These are phyloP conservation scores for Microbotryum intermedium DNA, from an alignment of 1,284 basidiomycete species.

Conservation along the genomic window DNA sequence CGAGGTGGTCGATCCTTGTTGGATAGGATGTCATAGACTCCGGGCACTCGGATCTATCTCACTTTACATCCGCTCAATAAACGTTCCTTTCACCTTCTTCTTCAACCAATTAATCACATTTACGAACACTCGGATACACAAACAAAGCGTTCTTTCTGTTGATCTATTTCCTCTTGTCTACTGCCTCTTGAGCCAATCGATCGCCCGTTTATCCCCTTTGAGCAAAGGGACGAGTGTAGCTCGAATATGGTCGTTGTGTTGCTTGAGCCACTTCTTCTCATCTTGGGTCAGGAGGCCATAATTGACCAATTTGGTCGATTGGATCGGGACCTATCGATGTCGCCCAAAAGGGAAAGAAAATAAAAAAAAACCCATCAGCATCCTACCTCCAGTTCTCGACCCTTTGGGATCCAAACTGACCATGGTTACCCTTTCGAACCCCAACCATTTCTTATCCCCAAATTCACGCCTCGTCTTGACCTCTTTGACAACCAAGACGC, in stretches of 20 bases:
- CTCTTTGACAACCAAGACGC: conserved; percentile 52
- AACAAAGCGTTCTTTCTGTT: not conserved
- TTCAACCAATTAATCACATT: not conserved
- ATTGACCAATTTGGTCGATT: conserved; percentile 35
- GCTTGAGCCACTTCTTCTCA: conserved; percentile 37
- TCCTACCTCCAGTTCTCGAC: too few species aligned
- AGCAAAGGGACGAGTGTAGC: conserved; percentile 34
- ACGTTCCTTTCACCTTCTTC: not conserved
- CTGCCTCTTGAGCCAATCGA: conserved; percentile 16
- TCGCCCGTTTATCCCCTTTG: conserved; percentile 20
- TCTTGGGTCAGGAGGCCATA: conserved; percentile 30
- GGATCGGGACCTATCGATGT: conserved; percentile 27
- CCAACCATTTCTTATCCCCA: conserved; percentile 34
- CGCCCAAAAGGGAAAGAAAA: not conserved
- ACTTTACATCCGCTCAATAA: too few species aligned
- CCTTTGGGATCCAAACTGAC: too few species aligned
- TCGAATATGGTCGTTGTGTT: conserved; percentile 37
- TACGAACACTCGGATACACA: not conserved
- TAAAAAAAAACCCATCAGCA: not conserved
- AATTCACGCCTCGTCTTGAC: conserved; percentile 11
- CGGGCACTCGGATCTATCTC: too few species aligned
- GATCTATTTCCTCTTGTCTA: not conserved
- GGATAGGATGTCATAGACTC: too few species aligned
- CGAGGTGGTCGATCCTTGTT: too few species aligned
- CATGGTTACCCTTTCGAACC: conserved; percentile 40